Evolutionary conservation across 2,329 filamentous ascomycete genomes (phyloP).

Genomic region (Dryadomyces sulphureus): DNA sequence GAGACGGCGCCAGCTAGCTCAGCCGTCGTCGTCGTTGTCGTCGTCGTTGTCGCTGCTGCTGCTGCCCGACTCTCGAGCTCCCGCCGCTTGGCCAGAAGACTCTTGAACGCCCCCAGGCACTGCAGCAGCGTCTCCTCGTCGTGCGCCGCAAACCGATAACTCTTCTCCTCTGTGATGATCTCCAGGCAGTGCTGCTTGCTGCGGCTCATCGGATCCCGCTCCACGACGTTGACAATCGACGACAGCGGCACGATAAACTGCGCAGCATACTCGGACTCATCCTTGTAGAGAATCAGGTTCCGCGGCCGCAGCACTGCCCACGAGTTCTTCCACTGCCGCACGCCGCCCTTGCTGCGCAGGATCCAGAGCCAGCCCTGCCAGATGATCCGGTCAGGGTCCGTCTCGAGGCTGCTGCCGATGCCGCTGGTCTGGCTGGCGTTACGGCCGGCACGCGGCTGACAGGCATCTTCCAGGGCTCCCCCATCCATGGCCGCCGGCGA

Average conservation of each 20-base stretch:
- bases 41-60: background rate
- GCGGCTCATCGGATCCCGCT: constrained; percentile 74
- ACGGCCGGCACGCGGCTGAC: background rate
- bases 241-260: constrained; percentile 66
- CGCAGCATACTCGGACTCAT: constrained; percentile 79
- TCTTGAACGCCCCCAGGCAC: constrained; percentile 86
- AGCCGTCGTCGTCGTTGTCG: background rate
- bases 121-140: constrained; percentile 72
- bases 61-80: constrained; percentile 39
- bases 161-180: constrained; percentile 85
- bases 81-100: constrained; percentile 56
- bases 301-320: constrained; percentile 85
- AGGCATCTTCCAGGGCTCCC: background rate
- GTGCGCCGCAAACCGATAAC: constrained; percentile 58
- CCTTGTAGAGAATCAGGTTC: constrained; percentile 82
- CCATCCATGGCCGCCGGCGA: background rate
- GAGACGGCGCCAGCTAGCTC: background rate
- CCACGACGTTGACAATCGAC: constrained; percentile 76
- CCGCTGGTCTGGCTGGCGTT: constrained; percentile 52
- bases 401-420: constrained; percentile 30
- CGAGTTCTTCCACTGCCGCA: constrained; percentile 86
- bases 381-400: constrained; percentile 72
- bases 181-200: constrained; percentile 82
- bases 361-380: constrained; percentile 86
- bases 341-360: constrained; percentile 65